These are phyloP conservation scores for Calvatia gigantea DNA, from an alignment of 768 basidiomycete genomes.

Conservation along the genomic window DNA sequence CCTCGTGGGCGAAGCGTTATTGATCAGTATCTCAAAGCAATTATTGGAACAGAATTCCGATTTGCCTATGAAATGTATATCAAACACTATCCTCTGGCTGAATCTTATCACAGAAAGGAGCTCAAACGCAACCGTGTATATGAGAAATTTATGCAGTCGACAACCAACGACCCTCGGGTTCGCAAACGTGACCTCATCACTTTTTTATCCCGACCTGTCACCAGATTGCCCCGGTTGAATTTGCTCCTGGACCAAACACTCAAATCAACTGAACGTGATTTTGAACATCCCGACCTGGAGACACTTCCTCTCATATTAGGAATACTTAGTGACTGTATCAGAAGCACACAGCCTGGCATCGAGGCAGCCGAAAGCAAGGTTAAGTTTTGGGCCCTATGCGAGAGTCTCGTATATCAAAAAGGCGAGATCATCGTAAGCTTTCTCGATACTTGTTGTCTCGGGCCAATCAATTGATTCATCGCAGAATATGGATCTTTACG, in stretches of 20 bases:
- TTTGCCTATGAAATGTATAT: constrained; percentile 77
- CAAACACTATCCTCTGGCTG: constrained; percentile 84
- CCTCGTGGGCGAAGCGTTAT: constrained; percentile 23
- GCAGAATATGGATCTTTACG: constrained; percentile 81
- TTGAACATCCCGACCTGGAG: constrained; percentile 77
- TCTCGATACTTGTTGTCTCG: not conserved
- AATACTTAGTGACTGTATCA: constrained; percentile 69
- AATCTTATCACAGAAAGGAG: constrained; percentile 77
- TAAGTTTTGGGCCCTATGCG: constrained; percentile 79
- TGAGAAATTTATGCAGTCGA: constrained; percentile 59
- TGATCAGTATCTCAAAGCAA: constrained; percentile 25
- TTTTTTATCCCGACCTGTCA: constrained; percentile 83
- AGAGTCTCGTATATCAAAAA: constrained; percentile 68
- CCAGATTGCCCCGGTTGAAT: constrained; percentile 78
- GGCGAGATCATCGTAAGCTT: constrained; percentile 77
- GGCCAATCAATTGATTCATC: not conserved
- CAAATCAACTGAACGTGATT: constrained; percentile 59
- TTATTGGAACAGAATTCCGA: constrained; percentile 48
- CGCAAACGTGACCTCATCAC: constrained; percentile 76
- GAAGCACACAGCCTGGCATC: constrained; percentile 87
- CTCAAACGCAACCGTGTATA: constrained; percentile 67
- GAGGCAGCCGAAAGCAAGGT: constrained; percentile 89
- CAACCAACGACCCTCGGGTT: constrained; percentile 60
- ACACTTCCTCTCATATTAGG: constrained; percentile 68
- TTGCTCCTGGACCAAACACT: constrained; percentile 69